Base-by-base conservation (phyloP, 78 protist species). In the Polysphondylium violaceum region DNA sequence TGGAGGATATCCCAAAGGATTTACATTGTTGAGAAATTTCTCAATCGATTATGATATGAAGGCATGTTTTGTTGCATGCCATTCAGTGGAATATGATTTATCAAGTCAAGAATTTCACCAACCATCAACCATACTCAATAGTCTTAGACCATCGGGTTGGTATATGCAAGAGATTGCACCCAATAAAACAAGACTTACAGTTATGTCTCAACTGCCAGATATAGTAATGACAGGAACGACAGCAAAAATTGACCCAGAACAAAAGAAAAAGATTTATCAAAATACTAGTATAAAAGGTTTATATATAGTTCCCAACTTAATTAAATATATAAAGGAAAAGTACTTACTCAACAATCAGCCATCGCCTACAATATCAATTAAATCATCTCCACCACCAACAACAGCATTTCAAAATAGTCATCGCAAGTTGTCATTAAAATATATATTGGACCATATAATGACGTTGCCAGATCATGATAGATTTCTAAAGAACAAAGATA, bases 101-200 rank as follows among this genome's bases (percentile, higher is more conserved):
- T 44, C 74, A 2, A 63, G 38, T 63, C 36, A 29, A 69, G 63
- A 56, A 14, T 6, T 9, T 14, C 71, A 75, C 2, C 73, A 68
- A 40, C 55, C 33, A 58, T 68, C 44, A n/a, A n/a, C n/a, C n/a
- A n/a, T n/a, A n/a, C n/a, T n/a, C n/a, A n/a, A n/a, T n/a, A n/a
- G n/a, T n/a, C n/a, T n/a, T n/a, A 58, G 41, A 19, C 47, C 89
- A 12, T 55, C 67, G 23, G 89, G 89, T 23, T 81, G 76, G 79
- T 9, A 53, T 25, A 2, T 81, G 2, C 40, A 68, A 25, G 55
- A 65, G 50, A 81, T 81, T 19, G 43, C 56, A 19, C 40, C 21
- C 11, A 51, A 38, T 12, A 19, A 47, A 27, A 50, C 71, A 4
- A 38, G 55, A 38, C 68, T 81, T 25, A 56, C 77, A 29, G 65